Conservation (phyloP, 805 yeast genomes). For the Lipomyces spencermartinsiae region DNA sequence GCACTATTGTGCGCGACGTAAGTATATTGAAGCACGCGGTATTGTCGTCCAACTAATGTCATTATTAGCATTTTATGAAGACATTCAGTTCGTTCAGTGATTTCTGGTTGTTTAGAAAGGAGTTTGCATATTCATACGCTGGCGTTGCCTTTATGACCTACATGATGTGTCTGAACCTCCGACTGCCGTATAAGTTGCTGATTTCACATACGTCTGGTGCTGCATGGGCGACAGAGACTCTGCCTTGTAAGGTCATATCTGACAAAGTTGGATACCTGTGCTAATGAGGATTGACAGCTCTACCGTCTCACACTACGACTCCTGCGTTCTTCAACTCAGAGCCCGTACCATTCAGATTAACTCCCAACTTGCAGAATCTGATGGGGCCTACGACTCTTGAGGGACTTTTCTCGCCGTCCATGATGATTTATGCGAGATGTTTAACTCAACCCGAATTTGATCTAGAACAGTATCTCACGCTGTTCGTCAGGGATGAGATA, state of each 20-base stretch:
- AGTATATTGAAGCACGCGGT: slow-evolving; percentile 6
- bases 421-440: slow-evolving; percentile 85
- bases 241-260: slow-evolving; percentile 70
- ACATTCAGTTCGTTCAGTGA: slow-evolving; percentile 83
- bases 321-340: slow-evolving; percentile 93
- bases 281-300: slow-evolving; percentile 29
- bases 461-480: slow-evolving; percentile 85
- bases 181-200: slow-evolving; percentile 93
- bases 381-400: slow-evolving; percentile 95
- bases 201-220: slow-evolving; percentile 82
- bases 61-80: slow-evolving; percentile 60
- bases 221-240: slow-evolving; percentile 94
- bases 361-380: slow-evolving; percentile 92
- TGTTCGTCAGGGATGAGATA: slow-evolving; percentile 94
- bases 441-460: slow-evolving; percentile 91
- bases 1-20: slow-evolving; percentile 72
- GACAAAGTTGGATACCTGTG: slow-evolving; percentile 39
- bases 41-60: background rate
- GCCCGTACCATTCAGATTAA: slow-evolving; percentile 92
- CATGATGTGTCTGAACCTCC: slow-evolving; percentile 89
- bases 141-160: slow-evolving; percentile 90
- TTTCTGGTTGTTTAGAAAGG: slow-evolving; percentile 96
- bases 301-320: slow-evolving; percentile 57
- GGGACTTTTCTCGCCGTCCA: slow-evolving; percentile 84
- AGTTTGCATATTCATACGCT: slow-evolving; percentile 93